Conservation (phyloP, 345 rosid genomes). For the Punica granatum region DNA sequence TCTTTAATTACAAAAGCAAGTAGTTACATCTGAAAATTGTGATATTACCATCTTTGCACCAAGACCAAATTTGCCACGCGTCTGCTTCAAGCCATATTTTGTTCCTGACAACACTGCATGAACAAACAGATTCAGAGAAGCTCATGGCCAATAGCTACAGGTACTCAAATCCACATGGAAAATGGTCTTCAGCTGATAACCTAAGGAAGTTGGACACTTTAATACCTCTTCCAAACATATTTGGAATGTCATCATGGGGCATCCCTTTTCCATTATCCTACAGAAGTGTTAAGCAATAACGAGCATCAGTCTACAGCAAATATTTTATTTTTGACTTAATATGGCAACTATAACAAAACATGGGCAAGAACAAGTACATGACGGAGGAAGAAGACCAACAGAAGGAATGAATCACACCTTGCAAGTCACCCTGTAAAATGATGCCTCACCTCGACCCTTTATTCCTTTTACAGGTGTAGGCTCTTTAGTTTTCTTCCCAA, state of each 20-base stretch:
- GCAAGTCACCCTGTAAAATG: slow-evolving; percentile 89
- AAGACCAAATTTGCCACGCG: slow-evolving; percentile 98
- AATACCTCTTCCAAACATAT: slow-evolving; percentile 94
- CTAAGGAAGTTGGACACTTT: neutral
- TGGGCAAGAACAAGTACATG: neutral
- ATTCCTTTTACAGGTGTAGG: slow-evolving; percentile 48
- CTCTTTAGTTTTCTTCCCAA: slow-evolving; percentile 78
- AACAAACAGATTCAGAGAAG: slow-evolving; percentile 19
- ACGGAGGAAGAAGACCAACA: slow-evolving; percentile 2
- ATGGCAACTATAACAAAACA: neutral
- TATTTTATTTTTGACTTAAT: too few relatives aligned
- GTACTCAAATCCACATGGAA: neutral
- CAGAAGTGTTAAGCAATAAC: neutral
- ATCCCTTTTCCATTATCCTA: slow-evolving; percentile 98
- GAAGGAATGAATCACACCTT: slow-evolving; percentile 46
- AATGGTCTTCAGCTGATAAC: neutral
- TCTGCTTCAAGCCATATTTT: slow-evolving; percentile 94
- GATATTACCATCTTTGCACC: slow-evolving; percentile 91
- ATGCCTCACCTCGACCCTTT: slow-evolving; percentile 89
- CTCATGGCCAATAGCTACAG: neutral
- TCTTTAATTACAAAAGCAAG: neutral
- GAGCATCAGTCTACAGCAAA: too few relatives aligned
- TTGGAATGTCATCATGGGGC: slow-evolving; percentile 99
- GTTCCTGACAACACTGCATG: slow-evolving; percentile 85
- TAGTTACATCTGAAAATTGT: neutral